Base-by-base conservation (phyloP, 805 yeast genomes). In the Candida maesae region DNA sequence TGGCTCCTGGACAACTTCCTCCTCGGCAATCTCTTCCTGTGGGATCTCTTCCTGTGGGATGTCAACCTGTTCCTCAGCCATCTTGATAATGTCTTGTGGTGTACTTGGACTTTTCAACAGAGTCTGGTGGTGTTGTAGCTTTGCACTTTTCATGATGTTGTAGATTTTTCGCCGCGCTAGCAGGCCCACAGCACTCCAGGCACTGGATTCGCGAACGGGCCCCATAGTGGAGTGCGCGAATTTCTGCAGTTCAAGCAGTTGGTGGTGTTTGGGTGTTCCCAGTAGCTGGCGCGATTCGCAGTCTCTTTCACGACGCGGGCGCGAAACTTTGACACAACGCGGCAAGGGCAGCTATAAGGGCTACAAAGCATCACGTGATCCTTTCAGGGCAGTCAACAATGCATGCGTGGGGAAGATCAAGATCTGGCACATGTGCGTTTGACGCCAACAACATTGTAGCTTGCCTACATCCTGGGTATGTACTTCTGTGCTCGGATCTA, bases 1-100 rank as follows among this genome's bases (percentile, higher is more conserved):
- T 69, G 84, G 84, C 76, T 87, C 95, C 69, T 84, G 83, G 69
- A 84, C 85, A 69, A 83, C 85, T 61, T 74, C 79, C 72, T 81
- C 87, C 71, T 74, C 70, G 54, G 63, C 71, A 42, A 58, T 50
- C 62, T 73, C 76, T 43, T 47, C 51, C 47, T 43, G 47, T 43
- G 47, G 47, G 36, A 43, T 43, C 44, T 44, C 47, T 49, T 64
- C 66, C 62, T 67, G 70, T 60, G 67, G 72, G 61, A 65, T 63
- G 45, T 62, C 68, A 41, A 64, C 66, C 57, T 69, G 68, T 72
- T 73, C 86, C 82, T 84, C 91, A 78, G 95, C 84, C 95, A 85
- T 85, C 64, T 63, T 81, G 51, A 40, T 37, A 41, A 46, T 43
- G 39, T 44, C 42, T 42, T 41, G 42, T 46, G 44, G 27, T 25